phyloP scores from a whole-genome alignment of 768 basidiomycete species.

The Panaeolus papilionaceus region DNA sequence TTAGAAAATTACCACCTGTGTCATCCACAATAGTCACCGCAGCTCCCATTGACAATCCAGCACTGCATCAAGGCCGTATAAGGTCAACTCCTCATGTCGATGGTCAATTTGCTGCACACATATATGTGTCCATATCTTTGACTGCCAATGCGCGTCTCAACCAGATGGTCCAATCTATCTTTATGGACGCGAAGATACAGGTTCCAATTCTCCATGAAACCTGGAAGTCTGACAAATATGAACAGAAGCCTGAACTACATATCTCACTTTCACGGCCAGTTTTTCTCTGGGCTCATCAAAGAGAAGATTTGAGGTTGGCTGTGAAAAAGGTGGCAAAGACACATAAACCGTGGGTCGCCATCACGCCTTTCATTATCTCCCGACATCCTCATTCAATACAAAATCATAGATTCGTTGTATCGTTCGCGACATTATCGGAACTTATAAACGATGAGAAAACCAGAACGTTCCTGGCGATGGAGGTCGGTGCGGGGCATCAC shows the following conservation, averaged over 20 bases:
- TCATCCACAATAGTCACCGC: constrained; percentile 52
- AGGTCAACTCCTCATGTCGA: constrained; percentile 82
- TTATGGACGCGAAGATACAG: constrained; percentile 46
- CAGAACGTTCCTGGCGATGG: constrained; percentile 79
- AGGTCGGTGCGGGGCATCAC: constrained; percentile 83
- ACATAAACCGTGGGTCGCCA: constrained; percentile 50
- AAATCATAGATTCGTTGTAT: constrained; percentile 66
- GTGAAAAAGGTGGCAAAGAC: constrained; percentile 58
- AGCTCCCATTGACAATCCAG: constrained; percentile 72
- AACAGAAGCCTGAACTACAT: constrained; percentile 61
- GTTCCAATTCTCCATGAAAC: constrained; percentile 54
- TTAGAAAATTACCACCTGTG: constrained; percentile 69
- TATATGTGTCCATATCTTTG: constrained; percentile 71
- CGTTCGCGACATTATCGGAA: constrained; percentile 75
- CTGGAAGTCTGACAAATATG: constrained; percentile 31
- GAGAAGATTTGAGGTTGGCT: constrained; percentile 70
- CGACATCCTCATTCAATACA: background rate
- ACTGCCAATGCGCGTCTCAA: constrained; percentile 49
- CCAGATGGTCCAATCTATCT: constrained; percentile 50
- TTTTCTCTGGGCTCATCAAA: constrained; percentile 80
- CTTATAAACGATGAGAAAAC: constrained; percentile 83
- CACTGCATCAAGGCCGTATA: constrained; percentile 83
- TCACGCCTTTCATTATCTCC: background rate
- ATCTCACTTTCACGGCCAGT: constrained; percentile 87
- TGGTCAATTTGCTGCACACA: constrained; percentile 84